Evolutionary conservation across 176 grass and related monocot species (phyloP), one percentile per base, ranked within the genome.

Genomic region (Avena sativa): DNA sequence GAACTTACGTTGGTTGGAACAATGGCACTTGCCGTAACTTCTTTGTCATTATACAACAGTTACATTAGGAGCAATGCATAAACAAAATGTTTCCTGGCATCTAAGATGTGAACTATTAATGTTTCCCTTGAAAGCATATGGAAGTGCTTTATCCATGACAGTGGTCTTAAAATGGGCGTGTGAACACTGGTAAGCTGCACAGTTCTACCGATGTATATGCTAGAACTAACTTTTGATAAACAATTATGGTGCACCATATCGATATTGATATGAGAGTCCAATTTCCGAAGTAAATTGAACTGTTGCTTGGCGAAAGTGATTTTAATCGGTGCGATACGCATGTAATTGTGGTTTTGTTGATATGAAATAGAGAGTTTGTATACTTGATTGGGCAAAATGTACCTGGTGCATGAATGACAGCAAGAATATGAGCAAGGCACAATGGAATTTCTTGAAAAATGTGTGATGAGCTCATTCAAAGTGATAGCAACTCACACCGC

Each of bases 41-140:
- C 23, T 65, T 25, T 71, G 16, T 30, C 40, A 5, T 40, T 51
- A 69, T 59, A 21, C 43, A 12, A 12, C 51, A 82, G 48, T 83
- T 77, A 76, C 73, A 75, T 34, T 64, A 51, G 20, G 64, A 78
- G 20, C 28, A 71, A 71, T 63, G 12, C 51, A 66, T 74, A 23
- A 46, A 69, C 19, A 78, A 8, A 56, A 12, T 0, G 7, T 89
- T 74, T 85, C 11, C 5, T 46, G 16, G 7, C 23, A 32, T 73
- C 15, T 47, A 66, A 85, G 70, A 13, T 75, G 1, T 30, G 43
- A 36, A 44, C 44, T 55, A 56, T 62, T 64, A 66, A 48, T 85
- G 49, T 65, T 89, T 66, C 9, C 36, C 16, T 85, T 79, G 36
- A 66, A 86, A 66, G 34, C 49, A 59, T 57, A 26, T 25, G 51